Percentiles rank a stretch among this genome's conserved stretches.
Evolutionary conservation across 257 asterid genomes (phyloP).

Genomic region (Nicotiana sylvestris): DNA sequence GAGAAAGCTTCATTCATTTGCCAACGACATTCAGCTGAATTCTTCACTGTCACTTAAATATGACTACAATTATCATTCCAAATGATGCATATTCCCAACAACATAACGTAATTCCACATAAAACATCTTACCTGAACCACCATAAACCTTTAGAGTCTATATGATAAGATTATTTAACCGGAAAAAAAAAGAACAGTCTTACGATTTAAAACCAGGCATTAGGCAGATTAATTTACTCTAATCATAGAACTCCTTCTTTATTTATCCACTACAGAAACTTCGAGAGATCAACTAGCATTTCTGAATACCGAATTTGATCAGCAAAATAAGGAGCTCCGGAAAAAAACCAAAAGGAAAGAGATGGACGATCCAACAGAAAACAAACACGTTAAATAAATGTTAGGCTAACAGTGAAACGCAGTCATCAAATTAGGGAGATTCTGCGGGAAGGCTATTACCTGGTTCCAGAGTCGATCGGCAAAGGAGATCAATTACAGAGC

Average conservation of each 20-base stretch:
- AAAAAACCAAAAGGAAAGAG: neutral
- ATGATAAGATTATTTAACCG: neutral
- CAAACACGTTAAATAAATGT: neutral
- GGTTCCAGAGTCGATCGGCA: neutral
- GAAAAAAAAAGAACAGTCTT: neutral
- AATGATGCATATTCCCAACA: neutral
- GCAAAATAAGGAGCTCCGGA: neutral
- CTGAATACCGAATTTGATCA: neutral
- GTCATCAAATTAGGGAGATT: neutral
- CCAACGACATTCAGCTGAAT: neutral
- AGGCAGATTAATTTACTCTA: neutral
- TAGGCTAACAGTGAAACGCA: no score
- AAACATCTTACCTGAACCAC: neutral
- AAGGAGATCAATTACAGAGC: neutral
- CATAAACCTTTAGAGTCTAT: neutral
- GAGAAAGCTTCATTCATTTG: neutral
- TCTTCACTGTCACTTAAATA: no score
- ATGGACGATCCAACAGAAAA: neutral
- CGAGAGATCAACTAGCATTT: neutral
- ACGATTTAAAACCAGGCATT: no score
- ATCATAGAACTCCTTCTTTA: neutral
- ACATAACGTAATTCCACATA: neutral
- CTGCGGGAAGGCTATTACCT: neutral
- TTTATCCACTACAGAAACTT: neutral
- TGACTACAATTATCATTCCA: neutral